Percentiles rank a stretch among this genome's conserved stretches.
Conservation (phyloP, 1,139 yeast species). For the Kodamaea anthophila region DNA sequence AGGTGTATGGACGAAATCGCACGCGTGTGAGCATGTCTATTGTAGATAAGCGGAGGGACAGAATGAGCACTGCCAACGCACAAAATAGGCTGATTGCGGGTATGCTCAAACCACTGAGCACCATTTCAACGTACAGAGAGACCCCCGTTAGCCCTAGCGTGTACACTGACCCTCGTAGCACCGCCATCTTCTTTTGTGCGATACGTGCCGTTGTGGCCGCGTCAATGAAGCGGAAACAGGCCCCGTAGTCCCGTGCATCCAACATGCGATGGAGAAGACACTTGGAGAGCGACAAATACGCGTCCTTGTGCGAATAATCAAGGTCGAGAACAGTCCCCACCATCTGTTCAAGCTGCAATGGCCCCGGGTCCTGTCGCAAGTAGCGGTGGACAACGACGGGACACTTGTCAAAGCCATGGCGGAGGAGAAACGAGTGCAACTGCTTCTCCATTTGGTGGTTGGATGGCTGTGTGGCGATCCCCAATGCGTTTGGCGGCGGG, state of each 20-base stretch:
- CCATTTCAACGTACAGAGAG: not conserved
- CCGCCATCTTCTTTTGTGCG: not conserved
- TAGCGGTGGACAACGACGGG: conserved; percentile 11
- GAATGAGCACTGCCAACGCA: conserved; percentile 6
- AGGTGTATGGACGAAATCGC: conserved; percentile 30
- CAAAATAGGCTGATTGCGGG: not conserved
- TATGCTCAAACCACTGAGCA: conserved; percentile 1
- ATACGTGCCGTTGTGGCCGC: conserved; percentile 12
- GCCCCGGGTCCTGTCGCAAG: conserved; percentile 18
- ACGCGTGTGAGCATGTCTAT: conserved; percentile 22
- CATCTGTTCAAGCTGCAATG: conserved; percentile 16
- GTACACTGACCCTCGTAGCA: not conserved
- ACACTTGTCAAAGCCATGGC: conserved; percentile 1
- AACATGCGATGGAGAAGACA: conserved; percentile 20
- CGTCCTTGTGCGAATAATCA: not conserved
- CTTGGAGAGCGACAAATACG: not conserved
- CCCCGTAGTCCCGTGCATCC: conserved; percentile 28
- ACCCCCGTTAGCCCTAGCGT: conserved; percentile 8
- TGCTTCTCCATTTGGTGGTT: conserved; percentile 7
- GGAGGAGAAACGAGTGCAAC: conserved; percentile 3
- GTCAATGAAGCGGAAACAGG: conserved; percentile 28
- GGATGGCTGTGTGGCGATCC: conserved; percentile 5
- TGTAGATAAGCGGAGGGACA: conserved; percentile 9
- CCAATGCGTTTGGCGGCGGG: conserved; percentile 1
- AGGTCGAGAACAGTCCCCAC: not conserved